Base-by-base conservation (phyloP, 176 grass and related monocot genomes). In the Aegilops bicornis region DNA sequence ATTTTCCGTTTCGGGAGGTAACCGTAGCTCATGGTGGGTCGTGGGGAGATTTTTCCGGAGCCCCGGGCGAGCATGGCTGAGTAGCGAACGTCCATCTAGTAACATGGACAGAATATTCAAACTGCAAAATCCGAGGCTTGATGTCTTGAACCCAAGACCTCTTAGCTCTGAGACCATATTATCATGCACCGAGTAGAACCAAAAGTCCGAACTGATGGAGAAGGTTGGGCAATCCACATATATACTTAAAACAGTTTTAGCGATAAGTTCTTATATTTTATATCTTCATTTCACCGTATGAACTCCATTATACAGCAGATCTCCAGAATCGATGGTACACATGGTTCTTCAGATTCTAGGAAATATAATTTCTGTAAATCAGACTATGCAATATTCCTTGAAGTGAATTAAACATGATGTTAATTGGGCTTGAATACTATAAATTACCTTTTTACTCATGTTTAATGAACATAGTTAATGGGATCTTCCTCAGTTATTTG, bases 321-420 rank as follows among this genome's bases (percentile, higher is more conserved):
- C 45, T 30, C 74, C 45, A 60, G 48, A 30, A 79, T 60, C 40
- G 10, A 61, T 69, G 23, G 52, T 79, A 58, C 23, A 61, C 24
- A 19, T 71, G 45, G 10, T 60, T 86, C n/a, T 36, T 81, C 22
- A 20, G 27, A 63, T 45, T 79, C 33, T n/a, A 64, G 85, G 39
- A 73, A 73, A 72, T 47, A 80, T 2, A 73, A 48, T 19, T 82
- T 88, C 52, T 78, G n/a, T 66, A 75, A 22, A 11, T 12, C 30
- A 71, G 27, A 71, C 33, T 80, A 1, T 4, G 7, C 15, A 47
- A 25, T 60, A 76, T 13, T 52, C 32, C 54, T 20, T 76, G 23
- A 58, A 58, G 33, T 79, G 31, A 84, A 84, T 52, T 66, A 70
- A 86, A 79, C 7, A 30, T 24, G 5, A 12, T 36, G 15, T 79